Evolutionary conservation across 2,329 filamentous ascomycete genomes (phyloP), one percentile per base, ranked within the genome.

Genomic region (Trichoderma sp.): DNA sequence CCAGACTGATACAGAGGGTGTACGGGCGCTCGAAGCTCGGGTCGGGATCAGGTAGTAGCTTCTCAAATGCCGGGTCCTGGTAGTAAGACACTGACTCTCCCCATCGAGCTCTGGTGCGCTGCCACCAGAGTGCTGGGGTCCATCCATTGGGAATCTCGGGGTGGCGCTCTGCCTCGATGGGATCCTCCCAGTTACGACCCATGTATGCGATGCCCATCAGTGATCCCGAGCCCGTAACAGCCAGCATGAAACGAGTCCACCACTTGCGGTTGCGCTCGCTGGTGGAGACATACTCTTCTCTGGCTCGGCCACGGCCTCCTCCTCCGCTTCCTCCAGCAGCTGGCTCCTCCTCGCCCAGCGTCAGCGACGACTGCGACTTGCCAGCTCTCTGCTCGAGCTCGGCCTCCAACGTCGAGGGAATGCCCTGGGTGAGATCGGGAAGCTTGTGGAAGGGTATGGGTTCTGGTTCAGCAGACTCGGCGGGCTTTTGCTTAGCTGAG

Each of bases 1-100:
- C 96, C 78, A 99, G 84, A 80, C 93, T 96, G 76, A 99, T 86
- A 34, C 97, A 95, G 34, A 99, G 87, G 0, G 96, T 98, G 82
- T 97, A 97, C 11, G 95, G 95, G 62, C 93, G 92, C 76, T 92
- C 91, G 78, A 94, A 91, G 70, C 89, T 88, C 20, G 93, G 92
- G 74, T 97, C 91, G 53, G 90, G 87, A 75, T 95, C 92, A 7
- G 93, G 96, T 23, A 99, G 87, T 72, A 99, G 88, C 85, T 98
- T 98, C 71, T 94, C 91, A 81, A 98, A 98, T 9, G 95, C 92
- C 3, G 96, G 96, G 78, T 98, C 95, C 76, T 95, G 95, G 85
- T 98, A 99, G 85, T 98, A 98, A 75, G 91, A 92, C 73, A 96
- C 87, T 71, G 94, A 89, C 74, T 93, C 91, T 73, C 86, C 87